These are phyloP conservation scores for Xylaria cubensis DNA, from an alignment of 495 filamentous ascomycete genomes.

Conservation along the genomic window DNA sequence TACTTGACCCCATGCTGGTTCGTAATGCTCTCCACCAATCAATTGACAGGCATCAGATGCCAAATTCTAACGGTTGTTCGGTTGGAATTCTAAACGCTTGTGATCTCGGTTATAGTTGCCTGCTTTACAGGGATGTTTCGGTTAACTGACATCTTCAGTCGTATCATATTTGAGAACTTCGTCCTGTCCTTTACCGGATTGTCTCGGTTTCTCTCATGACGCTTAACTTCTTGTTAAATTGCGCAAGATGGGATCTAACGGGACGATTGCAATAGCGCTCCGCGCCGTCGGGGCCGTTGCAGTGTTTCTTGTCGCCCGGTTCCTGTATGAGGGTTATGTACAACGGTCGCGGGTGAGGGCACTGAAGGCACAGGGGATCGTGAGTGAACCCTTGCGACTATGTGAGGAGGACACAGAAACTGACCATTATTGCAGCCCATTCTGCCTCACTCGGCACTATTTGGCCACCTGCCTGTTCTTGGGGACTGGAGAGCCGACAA, in stretches of 20 bases:
- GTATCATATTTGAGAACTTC: conserved; percentile 1
- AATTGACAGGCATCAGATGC: not conserved
- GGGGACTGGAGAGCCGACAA: conserved; percentile 31
- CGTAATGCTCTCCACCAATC: not conserved
- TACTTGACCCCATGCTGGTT: not conserved
- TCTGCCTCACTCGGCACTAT: conserved; percentile 37
- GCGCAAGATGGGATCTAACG: conserved; percentile 15
- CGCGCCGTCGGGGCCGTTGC: conserved; percentile 15
- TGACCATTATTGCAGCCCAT: conserved; percentile 30
- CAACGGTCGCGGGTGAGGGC: conserved; percentile 30
- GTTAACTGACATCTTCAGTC: not conserved
- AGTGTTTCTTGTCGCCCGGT: conserved; percentile 23
- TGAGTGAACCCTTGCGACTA: conserved; percentile 26
- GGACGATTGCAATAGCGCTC: not conserved
- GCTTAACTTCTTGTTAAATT: not conserved
- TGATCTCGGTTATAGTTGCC: not conserved
- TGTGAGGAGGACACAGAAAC: not conserved
- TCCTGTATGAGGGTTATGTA: conserved; percentile 34
- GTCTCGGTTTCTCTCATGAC: not conserved
- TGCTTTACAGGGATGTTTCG: not conserved
- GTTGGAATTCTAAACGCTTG: not conserved
- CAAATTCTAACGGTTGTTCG: not conserved
- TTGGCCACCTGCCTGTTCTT: conserved; percentile 37
- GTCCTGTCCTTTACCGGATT: not conserved
- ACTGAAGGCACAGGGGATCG: conserved; percentile 38